phyloP scores from a whole-genome alignment of 352 stramenopile genomes.

The Achlya hypogyna region DNA sequence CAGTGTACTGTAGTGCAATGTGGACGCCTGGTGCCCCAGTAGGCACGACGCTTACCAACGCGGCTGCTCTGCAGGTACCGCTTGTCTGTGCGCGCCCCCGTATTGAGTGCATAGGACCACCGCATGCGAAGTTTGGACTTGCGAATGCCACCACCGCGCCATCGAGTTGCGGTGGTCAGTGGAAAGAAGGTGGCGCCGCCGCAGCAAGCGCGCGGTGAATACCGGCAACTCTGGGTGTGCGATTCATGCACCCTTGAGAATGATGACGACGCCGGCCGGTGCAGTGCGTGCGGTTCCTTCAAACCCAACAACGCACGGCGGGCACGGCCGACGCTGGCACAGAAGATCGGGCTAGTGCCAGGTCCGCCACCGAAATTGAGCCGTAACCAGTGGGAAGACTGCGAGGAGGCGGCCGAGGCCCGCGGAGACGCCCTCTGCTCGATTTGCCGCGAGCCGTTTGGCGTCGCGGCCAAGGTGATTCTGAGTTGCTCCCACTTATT shows the following conservation, averaged over 20 bases:
- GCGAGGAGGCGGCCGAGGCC: conserved; percentile 51
- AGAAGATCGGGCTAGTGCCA: conserved; percentile 54
- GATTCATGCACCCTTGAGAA: conserved; percentile 76
- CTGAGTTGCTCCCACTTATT: conserved; percentile 84
- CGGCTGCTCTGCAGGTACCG: conserved; percentile 7
- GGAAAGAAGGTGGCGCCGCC: too few relatives aligned
- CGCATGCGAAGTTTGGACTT: conserved; percentile 18
- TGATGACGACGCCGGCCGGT: conserved; percentile 36
- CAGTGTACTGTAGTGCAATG: neutral
- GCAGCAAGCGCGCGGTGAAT: too few relatives aligned
- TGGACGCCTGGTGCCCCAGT: neutral
- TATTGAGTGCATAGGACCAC: neutral
- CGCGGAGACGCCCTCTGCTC: conserved; percentile 69
- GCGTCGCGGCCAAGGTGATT: conserved; percentile 66
- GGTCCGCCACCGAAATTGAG: conserved; percentile 53
- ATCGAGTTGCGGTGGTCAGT: too few relatives aligned
- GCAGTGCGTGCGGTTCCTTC: conserved; percentile 36
- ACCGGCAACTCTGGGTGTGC: conserved; percentile 65
- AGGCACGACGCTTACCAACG: conserved; percentile 2
- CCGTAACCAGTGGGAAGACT: conserved; percentile 55
- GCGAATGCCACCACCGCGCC: neutral
- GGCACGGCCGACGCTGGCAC: conserved; percentile 42
- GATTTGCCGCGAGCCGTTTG: conserved; percentile 71
- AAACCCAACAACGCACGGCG: conserved; percentile 26
- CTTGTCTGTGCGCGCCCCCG: neutral